Base-by-base conservation (phyloP, 2,329 filamentous ascomycete species). In the Endothia cerciana region DNA sequence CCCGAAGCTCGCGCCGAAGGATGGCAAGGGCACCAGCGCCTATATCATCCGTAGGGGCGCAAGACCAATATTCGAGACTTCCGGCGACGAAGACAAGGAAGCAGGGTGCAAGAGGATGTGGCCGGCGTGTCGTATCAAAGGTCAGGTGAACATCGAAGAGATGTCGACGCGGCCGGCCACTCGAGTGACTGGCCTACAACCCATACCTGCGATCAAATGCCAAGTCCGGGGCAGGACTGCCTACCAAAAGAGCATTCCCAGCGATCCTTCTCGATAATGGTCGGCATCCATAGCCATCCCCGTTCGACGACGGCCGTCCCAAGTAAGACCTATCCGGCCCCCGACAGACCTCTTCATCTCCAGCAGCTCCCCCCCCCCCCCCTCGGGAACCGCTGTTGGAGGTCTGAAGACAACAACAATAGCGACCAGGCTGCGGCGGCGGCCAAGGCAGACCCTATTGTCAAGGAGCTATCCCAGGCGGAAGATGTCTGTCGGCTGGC, bases 401-500 rank as follows among this genome's bases (percentile, higher is more conserved):
- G n/a, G n/a, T n/a, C n/a, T n/a, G n/a, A n/a, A 40, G 56, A 43
- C 22, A 43, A 43, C 11, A 8, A 43, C 22, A 28, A 59, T 15
- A 4, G 56, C 43, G n/a, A n/a, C n/a, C n/a, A n/a, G n/a, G n/a
- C n/a, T n/a, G n/a, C n/a, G n/a, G n/a, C n/a, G n/a, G n/a, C n/a
- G n/a, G n/a, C n/a, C n/a, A n/a, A n/a, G n/a, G n/a, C n/a, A n/a
- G n/a, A n/a, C n/a, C n/a, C n/a, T n/a, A n/a, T n/a, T n/a, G n/a
- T n/a, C 22, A 59, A 59, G 56, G 38, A 25, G 19, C 40, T 58
- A 28, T 58, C 56, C 28, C 38, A 58, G 56, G 56, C 38, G n/a
- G 38, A 58, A 58, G 56, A 58, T 58, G 38, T 58, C 38, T 4
- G 38, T 59, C 22, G 38, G 56, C 56, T 59, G 38, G 56, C 28